Percentiles rank a stretch among this genome's conserved stretches.
These are phyloP conservation scores for Phyllosticta paracitricarpa DNA, from an alignment of 2,329 filamentous ascomycete species.

Conservation along the genomic window DNA sequence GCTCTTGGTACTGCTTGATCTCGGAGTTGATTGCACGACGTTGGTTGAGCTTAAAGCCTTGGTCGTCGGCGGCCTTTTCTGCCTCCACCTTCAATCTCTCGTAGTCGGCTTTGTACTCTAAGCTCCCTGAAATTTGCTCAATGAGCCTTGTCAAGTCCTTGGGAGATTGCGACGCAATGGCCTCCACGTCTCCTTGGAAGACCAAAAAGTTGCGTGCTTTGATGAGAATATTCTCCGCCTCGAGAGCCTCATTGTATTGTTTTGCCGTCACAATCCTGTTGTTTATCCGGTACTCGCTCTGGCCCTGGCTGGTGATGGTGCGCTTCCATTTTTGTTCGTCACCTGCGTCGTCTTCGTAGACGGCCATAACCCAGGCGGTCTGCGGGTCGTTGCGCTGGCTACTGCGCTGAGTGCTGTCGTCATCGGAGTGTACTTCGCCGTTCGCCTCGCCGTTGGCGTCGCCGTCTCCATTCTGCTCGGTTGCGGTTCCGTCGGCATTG, in stretches of 20 bases:
- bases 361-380: conserved; percentile 97
- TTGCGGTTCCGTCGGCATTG: conserved; percentile 77
- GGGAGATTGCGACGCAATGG: conserved; percentile 89
- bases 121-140: conserved; percentile 92
- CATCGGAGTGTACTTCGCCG: conserved; percentile 15
- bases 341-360: conserved; percentile 94
- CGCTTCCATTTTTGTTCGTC: conserved; percentile 96
- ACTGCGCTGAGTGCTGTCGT: conserved; percentile 46
- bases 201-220: conserved; percentile 97
- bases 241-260: conserved; percentile 86
- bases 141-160: conserved; percentile 89
- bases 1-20: conserved; percentile 94
- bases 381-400: conserved; percentile 72
- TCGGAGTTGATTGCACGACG: conserved; percentile 93
- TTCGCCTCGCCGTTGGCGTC: conserved; percentile 47
- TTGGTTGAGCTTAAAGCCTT: conserved; percentile 77
- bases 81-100: conserved; percentile 79
- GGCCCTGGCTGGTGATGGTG: conserved; percentile 76
- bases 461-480: conserved; percentile 28
- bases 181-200: conserved; percentile 96
- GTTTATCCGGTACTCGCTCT: conserved; percentile 96
- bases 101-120: conserved; percentile 91
- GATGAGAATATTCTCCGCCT: conserved; percentile 92
- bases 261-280: conserved; percentile 78
- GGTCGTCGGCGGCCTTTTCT: conserved; percentile 79